Conservation (phyloP, 1,284 basidiomycete genomes). For the Pseudozyma sp. region DNA sequence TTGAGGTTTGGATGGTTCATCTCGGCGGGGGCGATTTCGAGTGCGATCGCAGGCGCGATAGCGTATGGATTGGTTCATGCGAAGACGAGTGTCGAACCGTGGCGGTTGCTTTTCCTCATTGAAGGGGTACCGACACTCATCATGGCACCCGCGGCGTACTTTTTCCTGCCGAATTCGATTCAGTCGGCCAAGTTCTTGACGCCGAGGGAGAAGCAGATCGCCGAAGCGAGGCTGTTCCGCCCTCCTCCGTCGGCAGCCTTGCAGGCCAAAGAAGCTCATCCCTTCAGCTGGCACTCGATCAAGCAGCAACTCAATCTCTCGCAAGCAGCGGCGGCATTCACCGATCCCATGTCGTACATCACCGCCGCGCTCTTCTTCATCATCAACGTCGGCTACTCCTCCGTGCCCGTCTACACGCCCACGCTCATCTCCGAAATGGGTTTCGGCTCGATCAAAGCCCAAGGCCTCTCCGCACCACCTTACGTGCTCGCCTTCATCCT, state of each 20-base stretch:
- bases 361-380: conserved; percentile 56
- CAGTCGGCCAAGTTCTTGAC: conserved; percentile 56
- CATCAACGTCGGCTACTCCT: conserved; percentile 61
- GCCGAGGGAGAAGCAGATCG: conserved; percentile 53
- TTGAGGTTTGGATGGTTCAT: conserved; percentile 58
- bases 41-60: conserved; percentile 55
- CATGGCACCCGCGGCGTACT: conserved; percentile 50
- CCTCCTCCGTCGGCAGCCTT: conserved; percentile 24
- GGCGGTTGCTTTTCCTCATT: conserved; percentile 61
- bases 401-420: conserved; percentile 64
- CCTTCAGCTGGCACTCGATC: background rate
- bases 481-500: conserved; percentile 60
- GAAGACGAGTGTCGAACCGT: conserved; percentile 41
- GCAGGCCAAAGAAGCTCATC: background rate
- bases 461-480: conserved; percentile 55
- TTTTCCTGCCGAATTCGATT: conserved; percentile 58
- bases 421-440: conserved; percentile 63
- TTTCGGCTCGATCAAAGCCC: conserved; percentile 51
- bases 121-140: conserved; percentile 63
- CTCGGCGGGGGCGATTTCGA: conserved; percentile 32
- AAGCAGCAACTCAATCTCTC: conserved; percentile 27
- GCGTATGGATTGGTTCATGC: conserved; percentile 63
- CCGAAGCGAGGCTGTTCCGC: conserved; percentile 51
- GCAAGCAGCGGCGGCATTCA: conserved; percentile 45
- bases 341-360: conserved; percentile 56